Conservation (phyloP, 129 eudicot genomes). For the Lonicera japonica region DNA sequence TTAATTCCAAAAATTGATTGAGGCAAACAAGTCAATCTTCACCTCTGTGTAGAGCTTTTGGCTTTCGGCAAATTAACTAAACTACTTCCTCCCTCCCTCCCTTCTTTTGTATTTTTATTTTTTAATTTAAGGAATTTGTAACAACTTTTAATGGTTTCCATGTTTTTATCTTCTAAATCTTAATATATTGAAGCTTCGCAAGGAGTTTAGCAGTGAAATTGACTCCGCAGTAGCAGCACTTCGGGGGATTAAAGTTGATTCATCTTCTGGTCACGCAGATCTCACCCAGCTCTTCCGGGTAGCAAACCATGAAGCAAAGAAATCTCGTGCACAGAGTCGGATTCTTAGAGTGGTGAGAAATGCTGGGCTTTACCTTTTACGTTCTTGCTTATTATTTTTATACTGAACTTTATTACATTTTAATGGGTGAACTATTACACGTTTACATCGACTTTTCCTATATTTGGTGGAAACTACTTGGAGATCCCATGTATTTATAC, state of each 20-base stretch:
- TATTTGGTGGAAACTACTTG: no score
- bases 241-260: slow-evolving; percentile 48
- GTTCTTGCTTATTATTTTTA: not conserved
- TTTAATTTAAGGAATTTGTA: not conserved
- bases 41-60: not conserved
- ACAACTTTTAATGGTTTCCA: no score
- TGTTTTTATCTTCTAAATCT: slow-evolving; percentile 11
- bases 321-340: slow-evolving; percentile 83
- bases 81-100: not conserved
- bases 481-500: no score
- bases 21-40: no score
- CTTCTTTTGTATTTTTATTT: not conserved
- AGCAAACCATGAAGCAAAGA: slow-evolving; percentile 90
- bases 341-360: slow-evolving; percentile 83
- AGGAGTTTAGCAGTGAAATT: slow-evolving; percentile 78
- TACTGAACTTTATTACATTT: no score
- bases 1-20: no score
- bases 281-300: slow-evolving; percentile 71
- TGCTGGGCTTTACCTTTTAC: slow-evolving; percentile 3
- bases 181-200: slow-evolving; percentile 50
- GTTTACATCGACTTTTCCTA: no score
- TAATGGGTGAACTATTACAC: no score
- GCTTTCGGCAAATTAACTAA: not conserved
- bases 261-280: slow-evolving; percentile 71
- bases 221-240: slow-evolving; percentile 67